Evolutionary conservation across 371 early-diverging fungal species (phyloP).

Genomic region (Mucor mucedo): DNA sequence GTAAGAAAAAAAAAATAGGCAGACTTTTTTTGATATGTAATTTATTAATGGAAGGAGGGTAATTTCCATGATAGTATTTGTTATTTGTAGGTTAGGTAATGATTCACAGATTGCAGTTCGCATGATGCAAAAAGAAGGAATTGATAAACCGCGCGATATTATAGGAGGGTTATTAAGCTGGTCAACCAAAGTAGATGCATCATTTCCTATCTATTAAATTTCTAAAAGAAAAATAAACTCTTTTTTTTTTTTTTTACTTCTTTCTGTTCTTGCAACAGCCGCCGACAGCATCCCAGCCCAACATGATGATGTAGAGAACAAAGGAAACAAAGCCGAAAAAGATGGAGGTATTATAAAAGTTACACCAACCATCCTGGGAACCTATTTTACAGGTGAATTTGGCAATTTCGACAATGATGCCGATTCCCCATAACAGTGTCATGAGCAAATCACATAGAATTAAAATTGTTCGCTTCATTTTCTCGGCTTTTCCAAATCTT

Average conservation of each 20-base stretch:
- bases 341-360: conserved; percentile 63
- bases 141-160: conserved; percentile 70
- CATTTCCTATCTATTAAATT: conserved; percentile 83
- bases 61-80: conserved; percentile 61
- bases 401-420: conserved; percentile 59
- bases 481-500: conserved; percentile 44
- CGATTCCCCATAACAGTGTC: conserved; percentile 59
- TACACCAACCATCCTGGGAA: conserved; percentile 54
- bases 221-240: not conserved
- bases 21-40: not conserved
- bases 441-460: conserved; percentile 55
- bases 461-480: conserved; percentile 56
- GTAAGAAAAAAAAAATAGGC: conserved; percentile 24
- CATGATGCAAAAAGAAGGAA: conserved; percentile 61
- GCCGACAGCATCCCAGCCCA: conserved; percentile 58
- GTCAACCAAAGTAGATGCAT: conserved; percentile 75
- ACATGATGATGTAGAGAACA: conserved; percentile 46
- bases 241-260: not conserved
- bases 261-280: conserved; percentile 20
- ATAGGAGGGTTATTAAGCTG: conserved; percentile 84
- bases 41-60: not conserved
- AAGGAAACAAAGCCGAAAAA: conserved; percentile 60
- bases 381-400: conserved; percentile 57
- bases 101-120: conserved; percentile 87
- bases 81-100: conserved; percentile 92